Base-by-base conservation (phyloP, 495 filamentous ascomycete genomes). In the Trichocladium antarcticum region DNA sequence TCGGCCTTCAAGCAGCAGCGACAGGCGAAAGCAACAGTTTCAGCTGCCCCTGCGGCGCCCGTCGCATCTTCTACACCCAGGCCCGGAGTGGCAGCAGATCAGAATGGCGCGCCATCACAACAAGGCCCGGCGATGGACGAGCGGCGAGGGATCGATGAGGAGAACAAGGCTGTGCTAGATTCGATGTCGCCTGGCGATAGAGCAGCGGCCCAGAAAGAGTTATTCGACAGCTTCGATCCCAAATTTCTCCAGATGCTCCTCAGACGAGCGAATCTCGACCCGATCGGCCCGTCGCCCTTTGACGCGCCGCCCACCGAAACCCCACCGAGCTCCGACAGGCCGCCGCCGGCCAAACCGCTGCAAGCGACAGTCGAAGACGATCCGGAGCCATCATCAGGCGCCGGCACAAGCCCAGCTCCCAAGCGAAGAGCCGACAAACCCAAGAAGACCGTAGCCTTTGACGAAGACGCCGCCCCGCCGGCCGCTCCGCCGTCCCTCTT, bases 101-200 rank as follows among this genome's bases (percentile, higher is more conserved):
- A 27, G 27, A 16, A 45, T 37, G 29, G 24, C 16, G 29, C 12
- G n/a, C 8, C 32, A 1, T 16, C 12, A 7, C 16, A 19, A 29
- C 19, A 32, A 37, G 35, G 35, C 27, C n/a, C 47, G 3, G 24
- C 17, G 40, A 1, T 44, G 44, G 73, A 64, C n/a, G 84, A 93
- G 56, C 79, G 79, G 53, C 63, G 68, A 38, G 64, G 68, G 1
- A 96, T 98, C 56, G 83, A 84, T 58, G 74, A 83, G 57, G 86
- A 97, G 56, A 98, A 97, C 60, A 74, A 69, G 15, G 76, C 80
- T 45, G 74, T 77, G 39, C 58, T 98, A 37, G 81, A 82, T 8
- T 69, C 73, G 10, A 95, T 98, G 92, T 86, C 87, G 17, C 66
- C 77, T 0, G 73, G 78, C 28, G 84, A 95, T 62, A 95, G 97